Evolutionary conservation across 306 rosid genomes (phyloP), one percentile per base, ranked within the genome.

Genomic region (Quercus gilva): DNA sequence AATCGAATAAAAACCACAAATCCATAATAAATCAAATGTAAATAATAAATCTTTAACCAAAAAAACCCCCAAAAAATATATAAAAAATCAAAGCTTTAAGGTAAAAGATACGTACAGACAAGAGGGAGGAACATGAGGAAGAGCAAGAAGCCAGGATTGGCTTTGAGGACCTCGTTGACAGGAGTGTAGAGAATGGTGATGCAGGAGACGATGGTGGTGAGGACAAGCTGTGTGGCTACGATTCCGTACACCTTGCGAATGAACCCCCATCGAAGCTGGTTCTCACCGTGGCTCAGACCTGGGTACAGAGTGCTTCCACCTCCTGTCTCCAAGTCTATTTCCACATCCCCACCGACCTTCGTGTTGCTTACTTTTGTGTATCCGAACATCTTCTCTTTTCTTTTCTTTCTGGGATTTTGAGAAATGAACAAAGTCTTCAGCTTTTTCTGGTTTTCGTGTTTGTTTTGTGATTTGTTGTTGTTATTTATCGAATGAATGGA

Each of bases 181-280:
- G 94, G 94, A 57, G 93, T 0, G 51, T 84, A 90, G 68, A 94
- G 87, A 33, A 94, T 94, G 88, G 97, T 92, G 71, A 89, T 6
- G 79, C 89, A 72, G 78, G 98, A 90, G 65, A 94, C 90, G 55
- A 89, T 10, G 76, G 98, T 91, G 80, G 98, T 94, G 67, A 94
- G 89, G 13, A 94, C 63, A 83, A 94, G 81, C 96, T 94, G 98
- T 1, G 91, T 82, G 52, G 97, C 88, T 69, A 95, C 87, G 83
- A 95, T 95, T 1, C 97, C 99, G 64, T 92, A 95, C 33, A 95
- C 99, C 82, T 94, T 94, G 61, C 99, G 99, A 20, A 94, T 86
- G 86, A 94, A 94, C 0, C 97, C 97, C 99, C 99, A 94, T 79
- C 99, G 99, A 80, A 94, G 97, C 85, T 89, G 94, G 55, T 94